A percentile compares a stretch with the other conserved stretches of the same genome.
Conservation (phyloP, 2,329 filamentous ascomycete species). For the Tolypocladium amazonense region DNA sequence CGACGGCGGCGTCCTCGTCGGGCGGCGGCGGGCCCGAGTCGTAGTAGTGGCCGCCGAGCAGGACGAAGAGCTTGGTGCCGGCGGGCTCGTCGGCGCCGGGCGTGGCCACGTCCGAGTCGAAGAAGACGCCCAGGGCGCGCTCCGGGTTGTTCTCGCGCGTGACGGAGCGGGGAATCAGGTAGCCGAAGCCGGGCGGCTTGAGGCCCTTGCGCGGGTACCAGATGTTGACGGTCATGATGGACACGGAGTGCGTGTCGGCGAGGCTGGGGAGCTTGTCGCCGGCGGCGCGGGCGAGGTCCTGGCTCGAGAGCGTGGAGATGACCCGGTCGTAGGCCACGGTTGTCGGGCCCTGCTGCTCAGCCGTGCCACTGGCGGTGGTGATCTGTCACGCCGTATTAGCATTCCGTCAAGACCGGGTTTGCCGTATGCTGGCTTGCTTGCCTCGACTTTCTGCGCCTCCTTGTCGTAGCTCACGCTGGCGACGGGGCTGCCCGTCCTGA, state of each 20-base stretch:
- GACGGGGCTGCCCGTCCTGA: constrained; percentile 41
- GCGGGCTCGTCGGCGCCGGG: constrained; percentile 35
- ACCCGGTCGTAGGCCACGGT: constrained; percentile 39
- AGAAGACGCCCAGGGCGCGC: constrained; percentile 79
- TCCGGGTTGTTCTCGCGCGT: constrained; percentile 67
- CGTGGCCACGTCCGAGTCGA: constrained; percentile 57
- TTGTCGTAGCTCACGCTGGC: constrained; percentile 30
- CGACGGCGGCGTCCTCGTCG: constrained; percentile 51
- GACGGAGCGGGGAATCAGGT: constrained; percentile 72
- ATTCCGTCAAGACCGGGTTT: neutral
- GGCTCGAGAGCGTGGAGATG: constrained; percentile 52
- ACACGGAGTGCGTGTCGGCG: constrained; percentile 51
- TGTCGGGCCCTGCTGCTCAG: neutral
- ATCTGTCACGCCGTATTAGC: neutral
- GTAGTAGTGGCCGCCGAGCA: constrained; percentile 91
- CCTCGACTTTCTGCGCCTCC: constrained; percentile 27
- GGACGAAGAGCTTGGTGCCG: constrained; percentile 85
- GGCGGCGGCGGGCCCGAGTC: constrained; percentile 38
- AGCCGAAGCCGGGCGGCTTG: constrained; percentile 69
- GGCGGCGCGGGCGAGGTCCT: constrained; percentile 29
- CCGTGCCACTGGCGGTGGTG: neutral
- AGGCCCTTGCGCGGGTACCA: constrained; percentile 62
- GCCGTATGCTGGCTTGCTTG: constrained; percentile 14
- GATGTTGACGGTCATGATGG: constrained; percentile 86
- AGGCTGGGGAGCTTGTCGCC: constrained; percentile 34